Conservation (phyloP, 1,139 yeast genomes). For the Torulaspora pretoriensis region DNA sequence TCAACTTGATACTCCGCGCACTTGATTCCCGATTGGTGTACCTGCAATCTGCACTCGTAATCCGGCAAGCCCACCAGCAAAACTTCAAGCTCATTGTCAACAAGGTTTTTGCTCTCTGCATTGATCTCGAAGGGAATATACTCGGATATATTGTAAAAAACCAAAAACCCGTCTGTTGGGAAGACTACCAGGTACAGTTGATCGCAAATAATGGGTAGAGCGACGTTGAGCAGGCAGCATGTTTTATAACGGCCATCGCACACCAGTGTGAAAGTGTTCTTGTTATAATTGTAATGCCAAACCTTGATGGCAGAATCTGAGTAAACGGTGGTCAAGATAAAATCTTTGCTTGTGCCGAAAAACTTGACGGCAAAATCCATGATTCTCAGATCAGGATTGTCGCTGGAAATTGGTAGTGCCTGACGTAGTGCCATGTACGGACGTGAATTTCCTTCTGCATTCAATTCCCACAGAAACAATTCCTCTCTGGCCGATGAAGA, state of each 20-base stretch:
- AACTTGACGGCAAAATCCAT: constrained; percentile 69
- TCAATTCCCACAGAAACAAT: constrained; percentile 69
- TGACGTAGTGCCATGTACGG: constrained; percentile 48
- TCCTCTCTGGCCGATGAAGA: constrained; percentile 91
- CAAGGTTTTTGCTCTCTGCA: neutral
- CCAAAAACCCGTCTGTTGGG: constrained; percentile 79
- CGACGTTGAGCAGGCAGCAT: constrained; percentile 69
- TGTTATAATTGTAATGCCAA: constrained; percentile 48
- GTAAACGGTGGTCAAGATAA: constrained; percentile 64
- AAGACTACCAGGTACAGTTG: constrained; percentile 47
- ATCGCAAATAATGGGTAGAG: constrained; percentile 40
- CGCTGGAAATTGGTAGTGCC: constrained; percentile 45
- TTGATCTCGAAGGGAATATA: constrained; percentile 23
- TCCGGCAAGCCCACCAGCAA: constrained; percentile 14
- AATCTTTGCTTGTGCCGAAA: constrained; percentile 31
- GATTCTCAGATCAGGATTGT: constrained; percentile 76
- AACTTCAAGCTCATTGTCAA: constrained; percentile 1
- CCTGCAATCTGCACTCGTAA: constrained; percentile 43
- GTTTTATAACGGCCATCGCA: constrained; percentile 55
- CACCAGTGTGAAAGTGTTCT: constrained; percentile 43
- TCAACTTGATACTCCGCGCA: constrained; percentile 38
- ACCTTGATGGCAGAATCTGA: constrained; percentile 76
- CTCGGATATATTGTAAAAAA: constrained; percentile 52
- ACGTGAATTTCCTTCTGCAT: constrained; percentile 34
- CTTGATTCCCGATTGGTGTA: constrained; percentile 85